Base-by-base conservation (phyloP, 495 filamentous ascomycete species). In the Podospora appendiculata region DNA sequence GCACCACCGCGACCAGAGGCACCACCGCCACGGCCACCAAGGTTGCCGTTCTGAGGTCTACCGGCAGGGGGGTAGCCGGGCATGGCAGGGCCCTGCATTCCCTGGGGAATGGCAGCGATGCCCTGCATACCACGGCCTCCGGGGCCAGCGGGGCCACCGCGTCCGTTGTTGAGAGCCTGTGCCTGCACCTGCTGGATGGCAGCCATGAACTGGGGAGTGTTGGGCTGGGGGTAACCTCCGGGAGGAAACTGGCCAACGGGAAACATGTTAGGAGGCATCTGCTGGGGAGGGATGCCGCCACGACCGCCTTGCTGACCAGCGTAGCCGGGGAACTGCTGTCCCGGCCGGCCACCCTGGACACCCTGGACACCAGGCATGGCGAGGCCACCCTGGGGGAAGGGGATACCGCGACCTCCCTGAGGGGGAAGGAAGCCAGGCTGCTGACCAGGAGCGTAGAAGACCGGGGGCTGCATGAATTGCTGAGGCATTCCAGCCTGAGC, bases 401-500 rank as follows among this genome's bases (percentile, higher is more conserved):
- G 83, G 77, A 95, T 82, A 52, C 85, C 87, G 66, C 91, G 89
- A 61, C 86, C 84, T 54, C 74, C 81, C 57, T 76, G 79, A 53
- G 78, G 80, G 53, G 93, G 83, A 70, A 89, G 82, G 66, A 86
- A 85, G 50, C 69, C 48, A 12, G 83, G 79, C 74, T 93, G 92
- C 72, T 94, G 89, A 34, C 86, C 87, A 50, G 87, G 87, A 32
- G 80, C 82, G 63, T 90, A 94, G 78, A 89, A 96, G 75, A 96
- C 89, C 45, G 86, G 83, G 52, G 86, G 79, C 68, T 89, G 87
- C 82, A 93, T 76, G 71, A 76, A 84, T 71, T 88, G 87, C 70
- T 89, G 86, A 54, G 88, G 88, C 79, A 96, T 89, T 61, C 89
- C 91, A 50, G 89, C 93, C 48, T 84, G 89, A 49, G 94, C 90